Evolutionary conservation across 2,329 filamentous ascomycete species (phyloP), one percentile per base, ranked within the genome.

Genomic region (Chrysosporium keratinophilum): DNA sequence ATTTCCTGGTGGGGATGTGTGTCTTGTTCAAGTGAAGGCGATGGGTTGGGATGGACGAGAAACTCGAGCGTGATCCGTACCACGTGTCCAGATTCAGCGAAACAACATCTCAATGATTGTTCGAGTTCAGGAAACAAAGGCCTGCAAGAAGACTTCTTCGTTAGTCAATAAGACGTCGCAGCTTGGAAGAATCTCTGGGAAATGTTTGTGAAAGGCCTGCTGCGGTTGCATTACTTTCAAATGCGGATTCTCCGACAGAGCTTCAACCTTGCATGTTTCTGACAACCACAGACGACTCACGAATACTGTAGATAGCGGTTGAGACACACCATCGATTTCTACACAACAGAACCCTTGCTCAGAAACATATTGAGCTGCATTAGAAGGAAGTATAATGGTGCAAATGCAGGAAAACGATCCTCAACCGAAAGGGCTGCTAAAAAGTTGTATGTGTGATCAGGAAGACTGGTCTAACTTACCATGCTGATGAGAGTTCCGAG

Each of bases 1-100:
- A 28, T 3, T 28, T 17, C 33, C 56, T 35, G 17, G 35, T 55
- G 34, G 14, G 23, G n/a, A 48, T 7, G 5, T 19, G 17, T 19
- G 7, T 15, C 35, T 42, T 23, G 1, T 54, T 17, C 20, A 41
- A 47, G 43, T 31, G 42, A 19, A 34, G 14, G 43, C 19, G 33
- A 15, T 14, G 11, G 31, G 33, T 33, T 46, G 23, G 19, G n/a
- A 23, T 15, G 42, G 23, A 28, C 40, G 41, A 51, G 9, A 33
- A 43, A 41, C 40, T 19, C 37, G 19, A 50, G 48, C 39, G 33
- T 5, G 20, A 15, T 40, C 31, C 34, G 42, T 46, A 48, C 51
- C 51, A 54, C 51, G 51, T 54, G 51, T 54, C 35, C 43, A 54
- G 37, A 48, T 33, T 41, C 37, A 54, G 37, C 11, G 23, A 35